Conservation (phyloP, 1,284 basidiomycete species). For the Puccinia sorghi region DNA sequence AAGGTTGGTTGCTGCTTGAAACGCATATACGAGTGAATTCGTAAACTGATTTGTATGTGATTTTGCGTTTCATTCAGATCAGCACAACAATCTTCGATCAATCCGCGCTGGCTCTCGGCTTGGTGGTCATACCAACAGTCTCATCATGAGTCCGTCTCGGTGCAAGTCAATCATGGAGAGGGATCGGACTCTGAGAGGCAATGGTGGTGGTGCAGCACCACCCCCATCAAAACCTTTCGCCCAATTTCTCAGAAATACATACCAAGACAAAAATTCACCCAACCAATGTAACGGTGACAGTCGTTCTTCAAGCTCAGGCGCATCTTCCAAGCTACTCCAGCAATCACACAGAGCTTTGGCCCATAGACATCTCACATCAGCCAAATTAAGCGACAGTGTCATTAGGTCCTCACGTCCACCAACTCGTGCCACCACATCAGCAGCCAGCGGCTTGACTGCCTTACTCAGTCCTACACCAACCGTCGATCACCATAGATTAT, state of each 20-base stretch:
- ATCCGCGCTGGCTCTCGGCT: not conserved
- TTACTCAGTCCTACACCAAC: constrained; percentile 42
- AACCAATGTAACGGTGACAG: constrained; percentile 2
- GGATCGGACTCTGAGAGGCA: constrained; percentile 41
- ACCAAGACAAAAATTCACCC: constrained; percentile 22
- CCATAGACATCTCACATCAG: constrained; percentile 1
- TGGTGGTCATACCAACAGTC: not conserved
- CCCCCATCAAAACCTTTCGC: constrained; percentile 6
- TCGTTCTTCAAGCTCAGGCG: constrained; percentile 46
- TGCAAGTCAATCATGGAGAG: constrained; percentile 1
- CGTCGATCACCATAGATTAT: constrained; percentile 35
- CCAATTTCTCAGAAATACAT: constrained; percentile 10
- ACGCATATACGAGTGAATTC: not conserved
- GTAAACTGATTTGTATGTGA: not conserved
- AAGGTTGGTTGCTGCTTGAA: constrained; percentile 8
- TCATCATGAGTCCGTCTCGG: constrained; percentile 18
- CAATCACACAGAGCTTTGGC: not conserved
- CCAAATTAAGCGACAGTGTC: constrained; percentile 12
- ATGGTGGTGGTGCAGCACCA: constrained; percentile 7
- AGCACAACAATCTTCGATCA: not conserved
- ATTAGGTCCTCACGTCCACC: constrained; percentile 27
- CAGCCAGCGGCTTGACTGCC: constrained; percentile 14
- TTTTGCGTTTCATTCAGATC: not conserved
- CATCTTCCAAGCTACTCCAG: constrained; percentile 4
- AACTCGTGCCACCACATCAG: constrained; percentile 27